Percentiles rank a stretch among this genome's conserved stretches.
These are phyloP conservation scores for Karstenula rhodostoma DNA, from an alignment of 2,329 filamentous ascomycete genomes.

Conservation along the genomic window DNA sequence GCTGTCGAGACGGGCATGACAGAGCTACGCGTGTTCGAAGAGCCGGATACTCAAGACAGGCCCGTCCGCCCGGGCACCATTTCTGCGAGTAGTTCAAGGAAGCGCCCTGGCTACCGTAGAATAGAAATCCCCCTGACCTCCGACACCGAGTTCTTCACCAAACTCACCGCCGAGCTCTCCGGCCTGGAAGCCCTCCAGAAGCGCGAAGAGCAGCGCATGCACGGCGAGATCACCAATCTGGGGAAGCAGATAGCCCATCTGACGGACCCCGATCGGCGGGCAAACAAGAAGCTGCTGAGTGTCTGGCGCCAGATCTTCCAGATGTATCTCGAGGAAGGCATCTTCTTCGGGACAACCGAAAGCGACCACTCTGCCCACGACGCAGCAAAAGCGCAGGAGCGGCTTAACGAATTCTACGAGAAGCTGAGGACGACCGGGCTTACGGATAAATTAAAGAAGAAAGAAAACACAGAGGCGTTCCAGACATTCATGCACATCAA, in stretches of 20 bases:
- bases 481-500: slow-evolving; percentile 77
- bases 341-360: slow-evolving; percentile 85
- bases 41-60: slow-evolving; percentile 29
- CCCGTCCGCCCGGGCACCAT: slow-evolving; percentile 15
- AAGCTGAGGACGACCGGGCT: slow-evolving; percentile 69
- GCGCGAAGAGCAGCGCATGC: slow-evolving; percentile 70
- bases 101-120: slow-evolving; percentile 45
- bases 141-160: slow-evolving; percentile 80
- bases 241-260: slow-evolving; percentile 71
- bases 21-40: slow-evolving; percentile 45
- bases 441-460: slow-evolving; percentile 68
- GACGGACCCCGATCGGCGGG: slow-evolving; percentile 70
- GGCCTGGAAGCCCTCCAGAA: slow-evolving; percentile 73
- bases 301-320: slow-evolving; percentile 84
- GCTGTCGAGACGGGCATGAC: slow-evolving; percentile 58
- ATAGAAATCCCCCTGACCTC: slow-evolving; percentile 81
- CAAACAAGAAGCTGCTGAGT: slow-evolving; percentile 70
- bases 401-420: slow-evolving; percentile 76
- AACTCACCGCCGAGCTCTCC: slow-evolving; percentile 75
- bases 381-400: slow-evolving; percentile 70
- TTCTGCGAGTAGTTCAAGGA: slow-evolving; percentile 11
- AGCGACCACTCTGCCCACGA: slow-evolving; percentile 72
- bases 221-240: slow-evolving; percentile 68
- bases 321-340: slow-evolving; percentile 77
- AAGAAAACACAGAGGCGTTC: slow-evolving; percentile 70